Evolutionary conservation across 129 eudicot genomes (phyloP), one percentile per base, ranked within the genome.

Genomic region (Calendula officinalis): DNA sequence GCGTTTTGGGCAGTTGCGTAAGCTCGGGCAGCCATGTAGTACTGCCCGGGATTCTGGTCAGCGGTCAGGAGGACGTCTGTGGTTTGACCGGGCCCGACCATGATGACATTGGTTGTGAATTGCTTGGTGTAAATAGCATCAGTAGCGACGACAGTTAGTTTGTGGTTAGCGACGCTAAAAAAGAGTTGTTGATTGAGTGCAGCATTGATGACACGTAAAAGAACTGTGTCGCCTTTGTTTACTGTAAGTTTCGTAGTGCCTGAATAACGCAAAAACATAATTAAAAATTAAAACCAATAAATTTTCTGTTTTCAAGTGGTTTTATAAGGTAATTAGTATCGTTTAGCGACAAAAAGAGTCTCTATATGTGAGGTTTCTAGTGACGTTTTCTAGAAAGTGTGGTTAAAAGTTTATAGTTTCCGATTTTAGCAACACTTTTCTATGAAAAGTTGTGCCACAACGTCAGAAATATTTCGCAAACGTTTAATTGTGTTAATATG

Each of bases 71-170:
- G 84, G 67, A 90, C 89, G 49, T 86, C 77, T 7, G 95, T 86
- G 33, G 97, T 90, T 32, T 90, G 97, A 17, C 95, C 97, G 0
- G 97, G 97, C n/a, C 95, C 95, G 0, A 86, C 78, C 91, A 86
- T 86, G 64, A 90, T 70, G 42, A 77, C 79, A 3, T 62, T 68
- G 33, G 95, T 83, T 22, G 83, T 63, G 62, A 83, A 86, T 6
- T 86, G 95, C 53, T 90, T 90, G 50, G 63, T 67, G 66, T 90
- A 90, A 74, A 81, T 12, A 1, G 95, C 97, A 52, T 90, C 97
- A 3, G 95, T 82, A 12, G 69, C 86, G 1, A 90, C 97, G 5
- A 86, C 89, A 0, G 91, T 90, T 59, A 90, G 80, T 55, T 45
- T 74, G 81, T 90, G 97, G 76, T 86, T 83, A 13, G 95, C 91